These are phyloP conservation scores for Nannizzia gypsea DNA, from an alignment of 2,329 filamentous ascomycete species.

Conservation along the genomic window DNA sequence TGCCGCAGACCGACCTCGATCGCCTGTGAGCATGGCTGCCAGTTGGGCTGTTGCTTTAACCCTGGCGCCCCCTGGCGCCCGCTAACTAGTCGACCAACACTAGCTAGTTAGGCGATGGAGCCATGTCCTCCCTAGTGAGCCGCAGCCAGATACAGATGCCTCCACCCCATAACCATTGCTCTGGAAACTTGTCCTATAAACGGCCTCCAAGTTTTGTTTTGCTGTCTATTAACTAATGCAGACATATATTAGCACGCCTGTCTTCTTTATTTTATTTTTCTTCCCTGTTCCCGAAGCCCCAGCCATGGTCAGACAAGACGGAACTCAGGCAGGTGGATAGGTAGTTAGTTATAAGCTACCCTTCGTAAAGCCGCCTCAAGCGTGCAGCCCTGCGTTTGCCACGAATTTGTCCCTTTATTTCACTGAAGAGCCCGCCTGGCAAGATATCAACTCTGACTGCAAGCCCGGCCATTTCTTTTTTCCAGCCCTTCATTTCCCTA, in stretches of 20 bases:
- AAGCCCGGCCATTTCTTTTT: neutral
- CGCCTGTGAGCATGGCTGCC: neutral
- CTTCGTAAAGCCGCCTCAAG: neutral
- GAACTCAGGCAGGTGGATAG: neutral
- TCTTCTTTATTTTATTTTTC: neutral
- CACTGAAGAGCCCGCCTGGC: too few species aligned
- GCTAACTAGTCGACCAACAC: neutral
- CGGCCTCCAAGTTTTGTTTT: neutral
- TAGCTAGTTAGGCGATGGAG: neutral
- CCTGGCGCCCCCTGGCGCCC: neutral
- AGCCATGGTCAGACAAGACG: neutral
- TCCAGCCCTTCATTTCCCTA: neutral
- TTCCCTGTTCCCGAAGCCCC: too few species aligned
- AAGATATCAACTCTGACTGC: neutral
- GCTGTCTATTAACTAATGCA: neutral
- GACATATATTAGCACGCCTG: neutral
- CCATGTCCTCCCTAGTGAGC: neutral
- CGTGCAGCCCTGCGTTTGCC: constrained; percentile 2
- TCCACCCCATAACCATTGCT: neutral
- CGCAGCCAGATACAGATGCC: neutral
- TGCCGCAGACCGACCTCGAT: neutral
- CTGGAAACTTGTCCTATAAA: neutral
- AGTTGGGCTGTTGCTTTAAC: neutral
- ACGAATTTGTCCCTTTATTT: neutral
- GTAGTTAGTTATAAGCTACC: neutral